These are phyloP conservation scores for Arachis monticola DNA, from an alignment of 331 rosid species.

Conservation along the genomic window DNA sequence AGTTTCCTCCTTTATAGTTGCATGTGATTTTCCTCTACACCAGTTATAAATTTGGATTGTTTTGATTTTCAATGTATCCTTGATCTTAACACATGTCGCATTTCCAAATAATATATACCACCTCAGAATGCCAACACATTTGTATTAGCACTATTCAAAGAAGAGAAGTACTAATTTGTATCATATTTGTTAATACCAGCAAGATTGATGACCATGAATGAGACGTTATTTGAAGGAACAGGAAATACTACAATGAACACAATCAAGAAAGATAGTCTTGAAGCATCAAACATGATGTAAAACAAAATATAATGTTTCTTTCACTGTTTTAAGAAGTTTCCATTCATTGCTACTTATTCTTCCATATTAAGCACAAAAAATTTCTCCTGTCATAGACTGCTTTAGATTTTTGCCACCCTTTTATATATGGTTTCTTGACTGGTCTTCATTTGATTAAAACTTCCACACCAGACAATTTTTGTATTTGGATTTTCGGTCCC, in stretches of 20 bases:
- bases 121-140: slow-evolving; percentile 14
- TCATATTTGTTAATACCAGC: slow-evolving; percentile 6
- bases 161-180: slow-evolving; percentile 21
- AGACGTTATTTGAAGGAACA: slow-evolving; percentile 6
- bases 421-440: slow-evolving; percentile 21
- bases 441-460: slow-evolving; percentile 29
- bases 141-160: slow-evolving; percentile 31
- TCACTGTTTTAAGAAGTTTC: neutral
- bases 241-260: slow-evolving; percentile 1
- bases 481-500: slow-evolving; percentile 80
- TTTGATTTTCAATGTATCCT: slow-evolving; percentile 11
- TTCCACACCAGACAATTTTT: slow-evolving; percentile 60
- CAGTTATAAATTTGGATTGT: slow-evolving; percentile 8
- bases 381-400: neutral
- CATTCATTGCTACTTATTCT: slow-evolving; percentile 12
- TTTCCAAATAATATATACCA: slow-evolving; percentile 17
- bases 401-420: slow-evolving; percentile 11
- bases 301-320: neutral
- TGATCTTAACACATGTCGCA: neutral
- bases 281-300: neutral
- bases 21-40: neutral
- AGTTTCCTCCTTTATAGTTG: neutral
- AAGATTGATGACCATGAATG: slow-evolving; percentile 3
- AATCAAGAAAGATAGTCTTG: neutral
- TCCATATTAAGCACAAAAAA: neutral